Evolutionary conservation across 176 grass and related monocot genomes (phyloP), one percentile per base, ranked within the genome.

Genomic region (Chloris gayana): DNA sequence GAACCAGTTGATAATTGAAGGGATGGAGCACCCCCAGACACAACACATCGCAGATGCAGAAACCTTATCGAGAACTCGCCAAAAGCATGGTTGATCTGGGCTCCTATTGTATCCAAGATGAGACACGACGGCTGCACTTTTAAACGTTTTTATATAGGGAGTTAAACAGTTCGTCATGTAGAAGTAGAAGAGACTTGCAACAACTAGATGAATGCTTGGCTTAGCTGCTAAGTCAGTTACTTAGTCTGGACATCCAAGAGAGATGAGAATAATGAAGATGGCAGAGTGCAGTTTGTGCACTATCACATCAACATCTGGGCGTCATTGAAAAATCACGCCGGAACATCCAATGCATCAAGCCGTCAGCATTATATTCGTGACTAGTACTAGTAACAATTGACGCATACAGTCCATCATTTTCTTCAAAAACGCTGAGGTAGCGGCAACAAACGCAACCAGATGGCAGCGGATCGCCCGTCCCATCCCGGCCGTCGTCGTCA

Each of bases 381-480:
- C 4, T 15, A 60, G 12, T n/a, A 12, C 18, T 14, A 41, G 12
- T 21, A 37, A 82, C 53, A 30, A 72, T 38, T 49, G 70, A 75
- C 30, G 53, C 1, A 15, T 13, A 75, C 57, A 29, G 4, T 22
- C 51, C 32, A 51, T 26, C 54, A 5, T 73, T 68, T 69, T 38
- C 21, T 29, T 80, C 9, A 22, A 17, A 80, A 42, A 44, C 32
- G 56, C 38, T 54, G 38, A 24, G 29, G 33, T n/a, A 50, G 22
- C 9, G 54, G 38, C 79, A 78, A 46, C 73, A 30, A 72, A 80
- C 14, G 9, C 69, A 24, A 22, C 51, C 66, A 87, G 32, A 9
- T 65, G 80, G 68, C 80, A 51, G 14, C 18, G 1, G 25, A 12
- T 3, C 47, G 54, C 21, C 51, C 51, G 6, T 1, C 17, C 35